These are phyloP conservation scores for Trichosanthes cucumerina DNA, from an alignment of 306 rosid genomes.

Conservation along the genomic window DNA sequence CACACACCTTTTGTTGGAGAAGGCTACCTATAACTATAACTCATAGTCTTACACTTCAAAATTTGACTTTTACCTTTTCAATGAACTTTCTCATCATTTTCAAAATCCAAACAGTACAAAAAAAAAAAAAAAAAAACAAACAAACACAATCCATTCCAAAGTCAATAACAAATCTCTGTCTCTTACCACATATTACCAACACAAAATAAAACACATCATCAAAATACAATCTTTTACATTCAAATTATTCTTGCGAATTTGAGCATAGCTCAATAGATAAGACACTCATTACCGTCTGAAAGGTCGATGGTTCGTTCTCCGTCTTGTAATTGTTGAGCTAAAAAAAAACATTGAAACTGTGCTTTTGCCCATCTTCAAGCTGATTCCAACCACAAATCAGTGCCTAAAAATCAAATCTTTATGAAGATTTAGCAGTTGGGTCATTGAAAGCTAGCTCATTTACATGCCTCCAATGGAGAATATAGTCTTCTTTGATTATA, in stretches of 20 bases:
- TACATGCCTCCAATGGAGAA: neutral
- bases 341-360: too few relatives aligned
- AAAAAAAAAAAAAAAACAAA: too few relatives aligned
- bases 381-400: neutral
- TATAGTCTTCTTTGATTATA: neutral
- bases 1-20: neutral
- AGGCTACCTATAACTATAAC: neutral
- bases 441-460: neutral
- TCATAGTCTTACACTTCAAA: neutral
- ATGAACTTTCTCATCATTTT: slow-evolving; percentile 1
- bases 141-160: neutral
- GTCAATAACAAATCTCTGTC: neutral
- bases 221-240: neutral
- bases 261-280: too few relatives aligned
- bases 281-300: too few relatives aligned
- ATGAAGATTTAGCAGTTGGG: neutral
- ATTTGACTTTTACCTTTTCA: neutral
- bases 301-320: too few relatives aligned
- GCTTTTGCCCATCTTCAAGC: too few relatives aligned
- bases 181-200: neutral
- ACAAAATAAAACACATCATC: neutral
- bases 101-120: neutral
- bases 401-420: neutral
- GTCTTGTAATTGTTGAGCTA: too few relatives aligned
- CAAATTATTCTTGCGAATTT: too few relatives aligned